Evolutionary conservation across 23 red algal species (phyloP), one percentile per base, ranked within the genome.

Genomic region (Gracilaria caudata): DNA sequence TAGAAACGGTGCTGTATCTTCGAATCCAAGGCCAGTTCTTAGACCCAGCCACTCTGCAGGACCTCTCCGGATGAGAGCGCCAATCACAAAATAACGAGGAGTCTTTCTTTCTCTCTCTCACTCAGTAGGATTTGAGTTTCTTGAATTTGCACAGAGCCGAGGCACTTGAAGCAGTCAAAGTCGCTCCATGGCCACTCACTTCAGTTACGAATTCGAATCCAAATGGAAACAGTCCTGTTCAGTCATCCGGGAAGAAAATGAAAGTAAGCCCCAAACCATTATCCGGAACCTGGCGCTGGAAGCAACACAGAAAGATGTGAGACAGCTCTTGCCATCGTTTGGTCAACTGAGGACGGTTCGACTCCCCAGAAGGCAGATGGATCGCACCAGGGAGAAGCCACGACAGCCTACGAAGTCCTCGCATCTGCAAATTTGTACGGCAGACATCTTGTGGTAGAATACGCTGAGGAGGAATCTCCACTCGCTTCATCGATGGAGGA

Each of bases 241-340:
- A 46, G 16, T 9, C n/a, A 60, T 39, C 51, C 21, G 40, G 40
- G 33, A 83, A 41, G 41, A 84, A 63, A n/a, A 58, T n/a, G 40
- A 82, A 58, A 54, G 41, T 60, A 60, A 49, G 81, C 7, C 82
- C 86, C 35, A 98, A 98, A 74, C 80, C 24, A 81, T 98, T 54
- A 73, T 95, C n/a, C 81, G 83, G 14, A 98, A 98, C 58, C 30
- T 98, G 55, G 96, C 96, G 0, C 95, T 98, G 84, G 92, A 95
- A 55, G 96, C 96, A 16, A 95, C 86, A 21, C 32, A 49, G 9
- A 64, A 79, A n/a, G 96, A 98, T 78, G 64, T 98, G 17, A 88
- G 89, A 36, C 78, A 80, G 59, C 93, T 98, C 9, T 95, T 98
- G 24, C 64, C 80, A 25, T 76, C 96, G 7, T 98, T 95, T 78